Base-by-base conservation (phyloP, 2,329 filamentous ascomycete genomes). In the Capronia epimyces region DNA sequence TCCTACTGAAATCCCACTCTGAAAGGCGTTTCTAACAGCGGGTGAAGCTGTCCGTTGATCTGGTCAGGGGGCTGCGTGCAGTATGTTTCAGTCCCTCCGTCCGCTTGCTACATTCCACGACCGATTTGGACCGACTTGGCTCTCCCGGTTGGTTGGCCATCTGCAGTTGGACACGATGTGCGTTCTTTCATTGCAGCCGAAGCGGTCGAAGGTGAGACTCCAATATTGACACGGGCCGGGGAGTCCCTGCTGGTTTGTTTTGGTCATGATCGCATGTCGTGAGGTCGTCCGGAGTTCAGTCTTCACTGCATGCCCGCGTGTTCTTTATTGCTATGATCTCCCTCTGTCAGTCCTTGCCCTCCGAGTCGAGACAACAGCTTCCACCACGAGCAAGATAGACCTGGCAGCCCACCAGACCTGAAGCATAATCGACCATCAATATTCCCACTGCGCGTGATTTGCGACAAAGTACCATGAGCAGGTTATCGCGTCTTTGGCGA, bases 61-160 rank as follows among this genome's bases (percentile, higher is more conserved):
- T 21, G 15, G 20, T 24, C 21, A 18, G 24, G 43, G 21, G 49
- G 31, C 42, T n/a, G n/a, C n/a, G n/a, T n/a, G 8, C 18, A 32
- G 45, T 43, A 54, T 37, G 55, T 57, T 53, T 57, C 55, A 57
- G 43, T 42, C 20, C 32, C 41, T 49, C 39, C 45, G n/a, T 20
- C 24, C n/a, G 29, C n/a, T 21, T 20, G 15, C 22, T 31, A 24
- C 42, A 56, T 52, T 56, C 42, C 41, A 40, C 37, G 3, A 31
- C 25, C 39, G 4, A 42, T 24, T 3, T 42, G 20, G 20, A 12
- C 3, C 22, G 3, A 7, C 3, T 42, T 13, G 10, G 13, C 39
- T 13, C 1, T 22, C 12, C 39, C 25, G 9, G 20, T 16, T 42
- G 39, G 29, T n/a, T 12, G 29, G 12, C 29, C n/a, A 9, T 32